Evolutionary conservation across 2,329 filamentous ascomycete genomes (phyloP).

Genomic region (Penicillium polonicum): DNA sequence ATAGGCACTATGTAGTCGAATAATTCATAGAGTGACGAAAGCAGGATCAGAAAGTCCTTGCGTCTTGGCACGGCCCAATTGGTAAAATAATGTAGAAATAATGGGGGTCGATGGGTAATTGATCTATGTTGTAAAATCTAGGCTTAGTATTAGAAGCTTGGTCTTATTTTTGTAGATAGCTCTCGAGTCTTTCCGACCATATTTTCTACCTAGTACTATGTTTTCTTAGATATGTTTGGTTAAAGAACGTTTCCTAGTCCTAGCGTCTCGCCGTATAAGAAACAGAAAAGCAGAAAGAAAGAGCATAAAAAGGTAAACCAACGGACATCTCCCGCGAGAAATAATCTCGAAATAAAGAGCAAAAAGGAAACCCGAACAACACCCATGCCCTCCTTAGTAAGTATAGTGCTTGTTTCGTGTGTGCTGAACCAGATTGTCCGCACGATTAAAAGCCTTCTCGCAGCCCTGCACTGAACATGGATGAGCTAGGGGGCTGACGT

Average conservation of each 20-base stretch:
- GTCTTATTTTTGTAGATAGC: background rate
- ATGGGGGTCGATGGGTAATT: too few relatives aligned
- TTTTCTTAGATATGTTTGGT: too few relatives aligned
- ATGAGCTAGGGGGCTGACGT: slow-evolving; percentile 13
- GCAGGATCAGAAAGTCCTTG: background rate
- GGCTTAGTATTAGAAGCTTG: background rate
- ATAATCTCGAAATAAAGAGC: too few relatives aligned
- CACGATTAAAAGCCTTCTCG: slow-evolving; percentile 4
- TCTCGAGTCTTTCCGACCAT: background rate
- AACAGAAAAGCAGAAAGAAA: too few relatives aligned
- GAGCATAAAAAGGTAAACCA: too few relatives aligned
- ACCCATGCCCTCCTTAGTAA: background rate
- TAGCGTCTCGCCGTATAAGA: too few relatives aligned
- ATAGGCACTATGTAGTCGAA: background rate
- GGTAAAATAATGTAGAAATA: background rate
- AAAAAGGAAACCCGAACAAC: background rate
- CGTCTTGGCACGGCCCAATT: background rate
- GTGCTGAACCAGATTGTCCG: slow-evolving; percentile 7
- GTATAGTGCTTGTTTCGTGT: background rate
- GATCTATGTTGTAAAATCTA: background rate
- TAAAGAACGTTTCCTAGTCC: too few relatives aligned
- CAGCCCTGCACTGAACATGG: slow-evolving; percentile 6
- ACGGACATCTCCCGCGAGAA: too few relatives aligned
- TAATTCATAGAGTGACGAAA: background rate
- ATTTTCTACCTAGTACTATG: too few relatives aligned